Conservation (phyloP, 192 early-diverging fungal genomes). For the Obelidium mucronatum region DNA sequence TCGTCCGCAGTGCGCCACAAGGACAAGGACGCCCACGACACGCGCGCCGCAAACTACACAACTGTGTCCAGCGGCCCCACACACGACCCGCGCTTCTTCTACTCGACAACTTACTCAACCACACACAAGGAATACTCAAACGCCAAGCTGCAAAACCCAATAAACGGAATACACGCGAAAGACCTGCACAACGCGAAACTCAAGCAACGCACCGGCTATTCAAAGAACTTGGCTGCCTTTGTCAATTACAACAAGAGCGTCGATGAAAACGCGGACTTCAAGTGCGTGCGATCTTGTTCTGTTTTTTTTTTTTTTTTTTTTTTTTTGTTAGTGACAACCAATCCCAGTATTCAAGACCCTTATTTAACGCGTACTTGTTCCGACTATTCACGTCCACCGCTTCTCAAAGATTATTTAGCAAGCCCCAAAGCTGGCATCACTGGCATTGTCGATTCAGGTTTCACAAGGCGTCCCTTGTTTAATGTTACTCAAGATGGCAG, state of each 20-base stretch:
- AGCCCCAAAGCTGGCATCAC: constrained; percentile 38
- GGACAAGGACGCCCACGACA: constrained; percentile 37
- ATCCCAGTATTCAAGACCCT: constrained; percentile 39
- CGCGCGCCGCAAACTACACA: constrained; percentile 33
- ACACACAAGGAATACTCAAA: constrained; percentile 39
- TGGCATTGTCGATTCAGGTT: constrained; percentile 46
- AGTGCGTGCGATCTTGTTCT: constrained; percentile 10
- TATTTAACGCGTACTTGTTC: constrained; percentile 40
- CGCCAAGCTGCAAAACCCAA: constrained; percentile 14
- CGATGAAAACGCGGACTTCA: constrained; percentile 51
- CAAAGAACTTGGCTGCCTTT: constrained; percentile 49
- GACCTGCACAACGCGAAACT: constrained; percentile 4
- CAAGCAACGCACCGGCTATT: constrained; percentile 54
- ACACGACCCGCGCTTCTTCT: constrained; percentile 47
- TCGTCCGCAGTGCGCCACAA: neutral
- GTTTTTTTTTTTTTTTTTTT: neutral
- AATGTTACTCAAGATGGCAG: constrained; percentile 51
- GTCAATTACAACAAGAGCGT: constrained; percentile 54
- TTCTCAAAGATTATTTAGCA: constrained; percentile 14
- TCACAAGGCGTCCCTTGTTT: constrained; percentile 46
- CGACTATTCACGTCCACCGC: constrained; percentile 30
- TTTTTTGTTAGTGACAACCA: neutral
- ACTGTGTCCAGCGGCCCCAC: constrained; percentile 38
- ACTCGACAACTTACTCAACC: constrained; percentile 51
- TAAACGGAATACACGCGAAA: constrained; percentile 27